Percentiles rank a stretch among this genome's conserved stretches.
These are phyloP conservation scores for Teunomyces cretensis DNA, from an alignment of 805 yeast species.

Conservation along the genomic window DNA sequence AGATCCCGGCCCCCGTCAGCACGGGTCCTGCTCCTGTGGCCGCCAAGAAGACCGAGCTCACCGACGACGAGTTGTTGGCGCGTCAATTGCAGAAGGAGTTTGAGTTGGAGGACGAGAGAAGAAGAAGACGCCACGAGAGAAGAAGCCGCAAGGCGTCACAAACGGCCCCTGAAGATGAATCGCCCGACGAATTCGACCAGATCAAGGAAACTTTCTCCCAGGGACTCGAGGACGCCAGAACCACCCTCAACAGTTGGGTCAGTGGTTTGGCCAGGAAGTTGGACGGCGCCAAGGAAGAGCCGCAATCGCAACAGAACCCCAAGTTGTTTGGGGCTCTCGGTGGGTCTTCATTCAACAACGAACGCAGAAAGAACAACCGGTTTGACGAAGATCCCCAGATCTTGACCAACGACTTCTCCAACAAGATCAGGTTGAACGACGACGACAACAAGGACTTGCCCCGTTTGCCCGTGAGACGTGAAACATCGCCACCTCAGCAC, in stretches of 20 bases:
- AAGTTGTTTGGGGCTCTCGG: conserved; percentile 48
- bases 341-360: conserved; percentile 37
- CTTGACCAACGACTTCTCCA: conserved; percentile 48
- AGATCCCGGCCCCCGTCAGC: conserved; percentile 37
- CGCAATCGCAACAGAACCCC: conserved; percentile 19
- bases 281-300: conserved; percentile 22
- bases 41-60: conserved; percentile 16
- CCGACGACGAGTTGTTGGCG: conserved; percentile 81
- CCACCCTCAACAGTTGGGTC: conserved; percentile 77
- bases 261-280: conserved; percentile 60
- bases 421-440: conserved; percentile 43
- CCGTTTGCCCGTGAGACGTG: conserved; percentile 16
- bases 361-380: conserved; percentile 16
- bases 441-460: conserved; percentile 28
- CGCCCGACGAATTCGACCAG: conserved; percentile 62
- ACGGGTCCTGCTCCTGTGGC: conserved; percentile 13
- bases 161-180: conserved; percentile 30
- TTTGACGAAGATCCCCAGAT: conserved; percentile 59
- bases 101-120: conserved; percentile 39
- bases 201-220: conserved; percentile 66
- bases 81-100: conserved; percentile 72
- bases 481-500: neutral
- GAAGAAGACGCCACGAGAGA: conserved; percentile 25
- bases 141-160: conserved; percentile 11
- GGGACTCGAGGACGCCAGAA: conserved; percentile 79